Base-by-base conservation (phyloP, 495 filamentous ascomycete species). In the Podospora tetraspora region DNA sequence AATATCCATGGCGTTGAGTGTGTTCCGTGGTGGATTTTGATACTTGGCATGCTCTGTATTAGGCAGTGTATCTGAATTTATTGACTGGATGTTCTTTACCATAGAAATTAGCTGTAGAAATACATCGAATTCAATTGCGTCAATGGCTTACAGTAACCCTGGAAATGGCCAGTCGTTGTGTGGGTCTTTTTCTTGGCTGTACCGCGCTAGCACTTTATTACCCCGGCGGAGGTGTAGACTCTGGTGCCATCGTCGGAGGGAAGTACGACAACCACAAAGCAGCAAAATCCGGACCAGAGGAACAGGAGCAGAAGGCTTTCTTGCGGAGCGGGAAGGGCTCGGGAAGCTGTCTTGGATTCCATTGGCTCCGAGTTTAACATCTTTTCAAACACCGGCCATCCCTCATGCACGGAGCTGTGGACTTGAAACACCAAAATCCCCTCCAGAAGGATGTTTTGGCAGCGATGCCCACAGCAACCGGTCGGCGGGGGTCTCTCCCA, bases 371-470 rank as follows among this genome's bases (percentile, higher is more conserved):
- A 25, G 56, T 24, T 13, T 34, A 19, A 32, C 16, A n/a, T 19
- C 52, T 21, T n/a, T 59, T 32, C 65, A 37, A 66, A 66, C 43
- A 21, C 29, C 58, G 58, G 65, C 65, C 37, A 65, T 30, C 12
- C 57, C 60, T 61, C 32, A 66, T 66, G 64, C 64, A 66, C 24
- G 57, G 60, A 66, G 23, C 65, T 61, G 30, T 61, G 12, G 58
- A 27, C 65, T 66, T 66, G 65, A 66, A 66, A 66, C 65, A 66
- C 24, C 34, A 24, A 32, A 52, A 59, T 34, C 24, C 34, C 64
- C 58, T 27, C 30, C 64, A 59, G 57, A 56, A 32, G 23, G 52
- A 57, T 23, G 21, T 66, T 27, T 25, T 56, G 19, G 21, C 30
- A 24, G 32, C 30, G 23, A 19, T 13, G 4, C 34, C 13, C 34